Evolutionary conservation across 2,329 filamentous ascomycete genomes (phyloP), one percentile per base, ranked within the genome.

Genomic region (Dactylellina haptotyla): DNA sequence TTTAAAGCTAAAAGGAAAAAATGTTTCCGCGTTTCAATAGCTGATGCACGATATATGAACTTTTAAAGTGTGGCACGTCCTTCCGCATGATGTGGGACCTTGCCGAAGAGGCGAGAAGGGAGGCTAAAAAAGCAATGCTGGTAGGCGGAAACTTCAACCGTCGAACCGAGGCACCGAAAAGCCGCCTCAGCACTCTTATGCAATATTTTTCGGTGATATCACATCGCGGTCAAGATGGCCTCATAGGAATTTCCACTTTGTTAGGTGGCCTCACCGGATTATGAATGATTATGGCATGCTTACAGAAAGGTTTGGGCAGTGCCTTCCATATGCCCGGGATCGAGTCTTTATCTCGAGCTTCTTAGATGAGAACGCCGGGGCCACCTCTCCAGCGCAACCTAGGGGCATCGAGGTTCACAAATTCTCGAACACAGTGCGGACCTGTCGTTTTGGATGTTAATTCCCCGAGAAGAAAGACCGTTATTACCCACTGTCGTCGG

Each of bases 251-350:
- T 10, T 20, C 26, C 50, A n/a, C 45, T 26, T 16, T 5, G 37
- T 51, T 30, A 41, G 20, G 48, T 57, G 50, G 57, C 61, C 50
- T 62, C 41, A 59, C 58, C 46, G 26, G 54, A 70, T 72, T 72
- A 65, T 71, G 59, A 57, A 73, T 73, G 69, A 53, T 73, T 73
- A 73, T 66, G 69, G 66, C 20, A 73, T 73, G 61, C 59, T 73
- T 65, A 73, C 54, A 61, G 14, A 37, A 50, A 48, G 14, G n/a
- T 37, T 6, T 20, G 50, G 12, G 5, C n/a, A 26, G 16, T 46
- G 30, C 46, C 46, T 64, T 46, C 18, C 20, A 20, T 12, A 12
- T 50, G 54, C 32, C 53, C 53, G 25, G 32, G 53, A 2, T 41
- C 6, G 20, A 20, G 14, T 37, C 16, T 25, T 32, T 18, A 12